Evolutionary conservation across 2,329 filamentous ascomycete species (phyloP), one percentile per base, ranked within the genome.

Genomic region (Lasiodiplodia sp.): DNA sequence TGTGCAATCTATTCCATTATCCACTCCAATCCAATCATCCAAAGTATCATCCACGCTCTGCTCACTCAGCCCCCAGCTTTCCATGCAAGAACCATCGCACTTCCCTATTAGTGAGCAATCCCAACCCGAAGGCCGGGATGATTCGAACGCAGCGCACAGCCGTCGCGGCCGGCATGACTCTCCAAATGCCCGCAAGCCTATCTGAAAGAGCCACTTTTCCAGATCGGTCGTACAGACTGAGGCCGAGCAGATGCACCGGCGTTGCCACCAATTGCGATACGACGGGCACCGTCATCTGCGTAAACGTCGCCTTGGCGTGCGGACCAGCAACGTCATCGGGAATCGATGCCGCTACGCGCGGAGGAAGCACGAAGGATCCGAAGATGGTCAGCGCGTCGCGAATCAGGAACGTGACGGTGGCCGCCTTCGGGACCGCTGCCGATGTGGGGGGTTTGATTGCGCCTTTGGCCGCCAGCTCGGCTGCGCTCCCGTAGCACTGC

Each of bases 381-480:
- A 76, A 73, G 52, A 77, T 74, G n/a, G 75, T 76, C 53, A 76
- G 70, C 4, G 74, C 72, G 60, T 77, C 76, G 57, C 75, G 75
- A 23, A 74, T 64, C 44, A 76, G 73, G 65, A 76, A 78, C 14
- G 74, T 73, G 16, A 74, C 69, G 40, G 70, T 72, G 1, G 74
- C 73, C 18, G 70, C 69, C 38, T 67, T 70, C 21, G 67, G 67
- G 34, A 69, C 37, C 7, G 31, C 4, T 14, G 16, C 34, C 25
- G 53, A 4, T 3, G 44, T 8, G 44, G 2, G 7, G 18, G 21
- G 12, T 10, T 18, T 56, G 64, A 23, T 34, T 3, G 52, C 16
- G 18, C 51, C 31, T 16, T 57, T 62, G 57, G 68, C 63, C 6
- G 52, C 34, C 5, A 14, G 44, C 40, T 66, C 67, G 57, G 68